Percentiles rank a stretch among this genome's conserved stretches.
These are phyloP conservation scores for Coniophora puteana DNA, from an alignment of 1,284 basidiomycete species.

Conservation along the genomic window DNA sequence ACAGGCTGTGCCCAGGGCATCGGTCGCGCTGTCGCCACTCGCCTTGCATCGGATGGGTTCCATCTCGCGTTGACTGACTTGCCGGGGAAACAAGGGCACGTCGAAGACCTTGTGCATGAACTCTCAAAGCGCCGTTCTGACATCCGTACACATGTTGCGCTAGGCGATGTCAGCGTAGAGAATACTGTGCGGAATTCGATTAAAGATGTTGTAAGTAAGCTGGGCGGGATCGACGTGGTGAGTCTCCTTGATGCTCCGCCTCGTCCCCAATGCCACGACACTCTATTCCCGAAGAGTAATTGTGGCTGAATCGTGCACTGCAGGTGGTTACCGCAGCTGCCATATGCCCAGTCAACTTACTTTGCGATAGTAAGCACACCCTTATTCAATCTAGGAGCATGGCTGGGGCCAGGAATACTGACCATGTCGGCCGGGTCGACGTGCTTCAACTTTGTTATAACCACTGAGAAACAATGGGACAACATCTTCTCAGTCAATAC, in stretches of 20 bases:
- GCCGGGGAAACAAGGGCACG: slow-evolving; percentile 8
- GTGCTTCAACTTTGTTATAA: slow-evolving; percentile 4
- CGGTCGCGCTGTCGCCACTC: slow-evolving; percentile 21
- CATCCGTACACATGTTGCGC: too few species aligned
- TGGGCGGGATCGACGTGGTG: slow-evolving; percentile 15
- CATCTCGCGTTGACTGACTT: slow-evolving; percentile 25
- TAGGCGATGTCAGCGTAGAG: too few species aligned
- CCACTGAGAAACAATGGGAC: slow-evolving; percentile 15
- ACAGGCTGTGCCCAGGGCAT: slow-evolving; percentile 27
- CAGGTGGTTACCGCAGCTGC: slow-evolving; percentile 25
- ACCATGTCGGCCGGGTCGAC: neutral
- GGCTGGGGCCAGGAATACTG: too few species aligned
- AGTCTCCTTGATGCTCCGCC: too few species aligned
- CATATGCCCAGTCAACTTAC: slow-evolving; percentile 3
- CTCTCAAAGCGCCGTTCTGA: too few species aligned
- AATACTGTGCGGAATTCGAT: too few species aligned
- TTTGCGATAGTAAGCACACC: slow-evolving; percentile 11
- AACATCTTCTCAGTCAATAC: slow-evolving; percentile 11
- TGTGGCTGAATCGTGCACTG: neutral
- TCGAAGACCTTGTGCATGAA: slow-evolving; percentile 13
- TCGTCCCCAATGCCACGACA: too few species aligned
- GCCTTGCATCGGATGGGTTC: slow-evolving; percentile 25
- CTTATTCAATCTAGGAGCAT: too few species aligned
- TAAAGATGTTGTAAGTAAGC: too few species aligned
- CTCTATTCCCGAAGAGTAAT: too few species aligned